Evolutionary conservation across 2,329 filamentous ascomycete genomes (phyloP).

Genomic region (Xylariaceae sp.): DNA sequence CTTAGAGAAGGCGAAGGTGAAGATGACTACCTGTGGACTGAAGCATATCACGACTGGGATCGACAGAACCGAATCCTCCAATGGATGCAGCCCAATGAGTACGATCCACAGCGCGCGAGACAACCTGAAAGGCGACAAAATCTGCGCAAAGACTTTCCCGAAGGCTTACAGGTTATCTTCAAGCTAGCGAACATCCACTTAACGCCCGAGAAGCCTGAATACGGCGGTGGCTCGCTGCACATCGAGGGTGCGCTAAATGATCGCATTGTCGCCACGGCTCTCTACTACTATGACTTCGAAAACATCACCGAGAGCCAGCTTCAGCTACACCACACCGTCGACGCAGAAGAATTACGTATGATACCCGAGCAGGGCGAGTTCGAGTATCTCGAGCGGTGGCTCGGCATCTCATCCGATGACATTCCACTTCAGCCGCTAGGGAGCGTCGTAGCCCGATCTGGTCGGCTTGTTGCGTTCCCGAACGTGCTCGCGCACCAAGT

Average conservation of each 20-base stretch:
- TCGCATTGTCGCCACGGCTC: constrained; percentile 58
- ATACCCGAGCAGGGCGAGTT: constrained; percentile 31
- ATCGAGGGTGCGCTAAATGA: constrained; percentile 57
- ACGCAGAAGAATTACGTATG: constrained; percentile 27
- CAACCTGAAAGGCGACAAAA: constrained; percentile 17
- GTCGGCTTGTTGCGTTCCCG: constrained; percentile 53
- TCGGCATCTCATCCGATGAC: constrained; percentile 34
- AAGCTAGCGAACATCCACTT: constrained; percentile 61
- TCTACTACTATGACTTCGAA: constrained; percentile 58
- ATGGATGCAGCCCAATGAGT: constrained; percentile 21
- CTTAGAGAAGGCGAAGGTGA: constrained; percentile 11
- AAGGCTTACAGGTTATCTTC: constrained; percentile 55
- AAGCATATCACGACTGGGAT: constrained; percentile 17
- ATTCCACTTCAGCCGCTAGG: constrained; percentile 44
- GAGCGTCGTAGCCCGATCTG: constrained; percentile 41
- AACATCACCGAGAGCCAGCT: constrained; percentile 55
- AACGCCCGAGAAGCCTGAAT: constrained; percentile 53
- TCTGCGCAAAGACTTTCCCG: constrained; percentile 27
- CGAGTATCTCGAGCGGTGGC: constrained; percentile 32
- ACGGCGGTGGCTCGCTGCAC: constrained; percentile 52
- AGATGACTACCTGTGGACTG: constrained; percentile 9
- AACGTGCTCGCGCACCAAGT: constrained; percentile 51
- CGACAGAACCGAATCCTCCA: constrained; percentile 11
- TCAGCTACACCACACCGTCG: constrained; percentile 43
- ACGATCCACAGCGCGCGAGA: constrained; percentile 6